Evolutionary conservation across 257 asterid species (phyloP).

Genomic region (Solanum medicagineum): DNA sequence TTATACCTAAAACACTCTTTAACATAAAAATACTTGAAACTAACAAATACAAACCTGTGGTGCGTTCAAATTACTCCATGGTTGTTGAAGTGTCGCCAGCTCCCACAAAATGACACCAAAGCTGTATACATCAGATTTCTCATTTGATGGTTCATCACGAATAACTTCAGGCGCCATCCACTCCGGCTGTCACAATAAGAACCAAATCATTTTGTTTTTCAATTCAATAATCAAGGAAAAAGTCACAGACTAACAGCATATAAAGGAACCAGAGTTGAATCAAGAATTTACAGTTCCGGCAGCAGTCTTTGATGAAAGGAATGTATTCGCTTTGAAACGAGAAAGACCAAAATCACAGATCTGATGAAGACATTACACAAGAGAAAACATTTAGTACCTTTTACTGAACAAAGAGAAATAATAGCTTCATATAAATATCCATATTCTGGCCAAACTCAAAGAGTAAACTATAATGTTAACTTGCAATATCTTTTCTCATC

Average conservation of each 20-base stretch:
- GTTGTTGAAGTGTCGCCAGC: constrained; percentile 76
- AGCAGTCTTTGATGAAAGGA: constrained; percentile 92
- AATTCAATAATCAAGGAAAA: not conserved
- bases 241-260: not conserved
- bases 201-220: not conserved
- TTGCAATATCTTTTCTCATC: not conserved
- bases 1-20: not conserved
- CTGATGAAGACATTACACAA: constrained; percentile 29
- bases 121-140: constrained; percentile 90
- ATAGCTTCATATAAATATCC: not conserved
- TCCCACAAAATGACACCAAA: constrained; percentile 97
- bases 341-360: constrained; percentile 99
- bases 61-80: constrained; percentile 80
- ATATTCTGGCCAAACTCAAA: not conserved
- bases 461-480: not conserved
- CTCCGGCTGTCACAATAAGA: constrained; percentile 59
- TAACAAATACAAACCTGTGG: constrained; percentile 66
- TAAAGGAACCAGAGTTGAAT: constrained; percentile 11
- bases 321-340: constrained; percentile 84
- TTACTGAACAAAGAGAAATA: not conserved
- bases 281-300: constrained; percentile 86
- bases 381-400: not conserved
- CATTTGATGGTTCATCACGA: constrained; percentile 93
- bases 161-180: constrained; percentile 99
- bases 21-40: not conserved